Evolutionary conservation across 768 basidiomycete species (phyloP).

Genomic region (Xanthoconium purpureum): DNA sequence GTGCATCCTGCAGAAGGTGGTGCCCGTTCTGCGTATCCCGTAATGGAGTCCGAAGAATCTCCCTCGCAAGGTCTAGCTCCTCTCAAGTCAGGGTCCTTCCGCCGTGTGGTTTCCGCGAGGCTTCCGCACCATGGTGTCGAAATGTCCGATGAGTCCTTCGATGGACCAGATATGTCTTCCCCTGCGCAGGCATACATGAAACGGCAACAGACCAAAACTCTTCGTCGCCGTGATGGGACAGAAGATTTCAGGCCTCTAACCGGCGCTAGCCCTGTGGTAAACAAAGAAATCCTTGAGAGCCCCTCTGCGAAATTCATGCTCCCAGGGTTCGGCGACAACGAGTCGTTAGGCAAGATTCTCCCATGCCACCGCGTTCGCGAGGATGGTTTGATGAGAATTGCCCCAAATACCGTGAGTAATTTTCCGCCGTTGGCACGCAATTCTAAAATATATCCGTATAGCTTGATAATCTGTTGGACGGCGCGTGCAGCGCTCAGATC

Average conservation of each 20-base stretch:
- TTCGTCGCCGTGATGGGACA: slow-evolving; percentile 76
- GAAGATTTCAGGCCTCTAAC: slow-evolving; percentile 76
- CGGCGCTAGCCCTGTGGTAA: slow-evolving; percentile 54
- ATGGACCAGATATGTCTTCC: slow-evolving; percentile 66
- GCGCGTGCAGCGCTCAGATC: slow-evolving; percentile 63
- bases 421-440: neutral
- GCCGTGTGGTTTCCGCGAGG: slow-evolving; percentile 77
- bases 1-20: slow-evolving; percentile 44
- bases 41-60: slow-evolving; percentile 31
- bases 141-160: slow-evolving; percentile 52
- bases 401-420: slow-evolving; percentile 64
- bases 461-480: slow-evolving; percentile 78
- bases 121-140: slow-evolving; percentile 42
- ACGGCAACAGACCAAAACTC: slow-evolving; percentile 73
- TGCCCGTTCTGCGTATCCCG: slow-evolving; percentile 43
- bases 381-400: slow-evolving; percentile 93
- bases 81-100: slow-evolving; percentile 45
- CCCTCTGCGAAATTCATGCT: slow-evolving; percentile 55
- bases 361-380: slow-evolving; percentile 93
- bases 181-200: slow-evolving; percentile 80
- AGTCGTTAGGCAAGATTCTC: slow-evolving; percentile 87
- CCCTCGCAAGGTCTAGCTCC: slow-evolving; percentile 27
- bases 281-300: slow-evolving; percentile 47
- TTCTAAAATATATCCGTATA: slow-evolving; percentile 30
- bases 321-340: slow-evolving; percentile 87